Percentiles rank a stretch among this genome's conserved stretches.
Conservation (phyloP, 768 basidiomycete genomes). For the Boletus rufocinnamomeus region DNA sequence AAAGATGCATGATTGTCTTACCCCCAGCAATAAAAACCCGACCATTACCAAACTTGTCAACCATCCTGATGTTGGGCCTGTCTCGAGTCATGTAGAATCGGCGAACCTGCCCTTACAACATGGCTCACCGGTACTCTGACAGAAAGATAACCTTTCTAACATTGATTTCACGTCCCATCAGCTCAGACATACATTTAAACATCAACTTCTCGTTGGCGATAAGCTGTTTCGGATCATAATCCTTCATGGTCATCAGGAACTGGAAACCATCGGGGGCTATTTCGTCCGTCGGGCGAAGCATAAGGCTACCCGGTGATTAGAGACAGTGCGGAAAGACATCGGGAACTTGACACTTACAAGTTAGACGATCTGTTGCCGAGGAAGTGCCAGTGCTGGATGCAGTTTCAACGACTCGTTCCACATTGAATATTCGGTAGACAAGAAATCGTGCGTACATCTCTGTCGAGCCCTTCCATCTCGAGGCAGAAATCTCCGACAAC, state of each 20-base stretch:
- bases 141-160: slow-evolving; percentile 31
- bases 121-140: slow-evolving; percentile 33
- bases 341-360: slow-evolving; percentile 1
- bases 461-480: slow-evolving; percentile 29
- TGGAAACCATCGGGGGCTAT: slow-evolving; percentile 26
- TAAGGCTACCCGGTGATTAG: slow-evolving; percentile 2
- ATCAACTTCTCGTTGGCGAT: slow-evolving; percentile 29
- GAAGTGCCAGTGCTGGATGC: slow-evolving; percentile 26
- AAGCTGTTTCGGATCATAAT: slow-evolving; percentile 19
- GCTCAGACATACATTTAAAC: slow-evolving; percentile 30
- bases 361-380: slow-evolving; percentile 13
- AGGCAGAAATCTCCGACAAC: slow-evolving; percentile 42
- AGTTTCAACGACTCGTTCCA: not conserved
- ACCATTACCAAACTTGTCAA: slow-evolving; percentile 41
- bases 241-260: slow-evolving; percentile 6
- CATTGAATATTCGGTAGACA: not conserved
- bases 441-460: slow-evolving; percentile 19
- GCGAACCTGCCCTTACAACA: slow-evolving; percentile 1
- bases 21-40: slow-evolving; percentile 54
- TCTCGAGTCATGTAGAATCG: slow-evolving; percentile 2
- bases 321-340: not conserved
- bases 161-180: slow-evolving; percentile 33
- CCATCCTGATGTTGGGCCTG: slow-evolving; percentile 53
- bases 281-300: slow-evolving; percentile 20
- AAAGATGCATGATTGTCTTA: not conserved